These are phyloP conservation scores for Fagopyrum tataricum DNA, from an alignment of 148 eudicot species.

Conservation along the genomic window DNA sequence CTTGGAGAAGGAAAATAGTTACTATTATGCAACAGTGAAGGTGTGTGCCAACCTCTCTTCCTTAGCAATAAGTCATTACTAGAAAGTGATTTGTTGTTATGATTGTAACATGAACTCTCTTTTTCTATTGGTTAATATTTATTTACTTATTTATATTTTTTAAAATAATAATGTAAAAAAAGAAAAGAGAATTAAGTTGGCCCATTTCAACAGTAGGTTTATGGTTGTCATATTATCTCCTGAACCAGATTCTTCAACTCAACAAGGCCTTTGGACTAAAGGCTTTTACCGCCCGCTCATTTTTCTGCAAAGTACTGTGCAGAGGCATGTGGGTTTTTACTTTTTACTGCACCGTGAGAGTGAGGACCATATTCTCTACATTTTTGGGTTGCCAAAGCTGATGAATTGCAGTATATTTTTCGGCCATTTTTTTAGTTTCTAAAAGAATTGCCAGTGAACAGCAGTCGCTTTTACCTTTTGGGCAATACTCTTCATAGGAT, in stretches of 20 bases:
- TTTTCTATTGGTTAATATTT: background rate
- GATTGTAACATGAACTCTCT: background rate
- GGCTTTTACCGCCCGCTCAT: background rate
- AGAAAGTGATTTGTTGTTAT: background rate
- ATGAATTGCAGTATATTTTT: background rate
- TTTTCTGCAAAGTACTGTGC: constrained; percentile 9
- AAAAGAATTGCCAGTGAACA: constrained; percentile 11
- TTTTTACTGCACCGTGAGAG: constrained; percentile 13
- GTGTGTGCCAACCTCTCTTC: background rate
- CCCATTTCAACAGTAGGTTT: constrained; percentile 13
- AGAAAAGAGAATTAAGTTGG: background rate
- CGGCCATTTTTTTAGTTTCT: background rate
- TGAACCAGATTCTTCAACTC: constrained; percentile 13
- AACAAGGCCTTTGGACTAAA: background rate
- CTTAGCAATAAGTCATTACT: background rate
- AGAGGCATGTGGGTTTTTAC: constrained; percentile 10
- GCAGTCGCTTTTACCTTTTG: constrained; percentile 1
- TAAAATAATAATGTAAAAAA: background rate
- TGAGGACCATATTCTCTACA: constrained; percentile 11
- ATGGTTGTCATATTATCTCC: constrained; percentile 8
- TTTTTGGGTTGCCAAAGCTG: constrained; percentile 5
- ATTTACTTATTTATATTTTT: no score
- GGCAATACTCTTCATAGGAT: background rate
- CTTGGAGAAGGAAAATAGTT: background rate
- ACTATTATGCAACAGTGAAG: background rate